Evolutionary conservation across 768 basidiomycete genomes (phyloP).

Genomic region (Fistulinella prunicolor): DNA sequence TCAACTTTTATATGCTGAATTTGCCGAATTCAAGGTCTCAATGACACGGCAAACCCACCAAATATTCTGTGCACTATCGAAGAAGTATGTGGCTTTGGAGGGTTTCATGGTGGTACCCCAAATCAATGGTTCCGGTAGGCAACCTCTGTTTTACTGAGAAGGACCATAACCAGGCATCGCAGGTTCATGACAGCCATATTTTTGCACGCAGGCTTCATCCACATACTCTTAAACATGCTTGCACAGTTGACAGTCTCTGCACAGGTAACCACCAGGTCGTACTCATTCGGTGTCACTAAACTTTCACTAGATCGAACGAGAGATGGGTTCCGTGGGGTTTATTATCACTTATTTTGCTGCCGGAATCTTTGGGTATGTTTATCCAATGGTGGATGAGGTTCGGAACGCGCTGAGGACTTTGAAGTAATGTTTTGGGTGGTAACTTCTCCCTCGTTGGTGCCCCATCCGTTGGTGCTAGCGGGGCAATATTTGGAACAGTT

Average conservation of each 20-base stretch:
- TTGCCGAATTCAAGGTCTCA: conserved; percentile 51
- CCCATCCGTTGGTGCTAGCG: conserved; percentile 89
- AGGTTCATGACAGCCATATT: conserved; percentile 90
- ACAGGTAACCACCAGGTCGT: conserved; percentile 44
- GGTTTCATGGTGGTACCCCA: conserved; percentile 46
- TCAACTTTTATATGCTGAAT: conserved; percentile 12
- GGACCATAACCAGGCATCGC: conserved; percentile 29
- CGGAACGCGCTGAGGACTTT: background rate
- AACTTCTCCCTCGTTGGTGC: conserved; percentile 89
- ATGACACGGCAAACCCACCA: conserved; percentile 80
- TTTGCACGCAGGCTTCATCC: conserved; percentile 94
- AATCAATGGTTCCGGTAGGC: conserved; percentile 55
- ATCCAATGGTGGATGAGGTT: background rate
- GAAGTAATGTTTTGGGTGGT: conserved; percentile 82
- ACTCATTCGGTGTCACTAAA: background rate
- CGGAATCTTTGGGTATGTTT: conserved; percentile 82
- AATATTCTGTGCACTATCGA: conserved; percentile 69
- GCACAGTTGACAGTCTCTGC: conserved; percentile 80
- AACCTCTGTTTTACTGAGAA: conserved; percentile 40
- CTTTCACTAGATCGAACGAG: conserved; percentile 69
- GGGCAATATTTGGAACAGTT: conserved; percentile 87
- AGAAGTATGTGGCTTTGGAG: conserved; percentile 87
- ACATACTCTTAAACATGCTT: conserved; percentile 85
- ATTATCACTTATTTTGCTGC: conserved; percentile 83
- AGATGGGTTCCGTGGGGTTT: conserved; percentile 89